Base-by-base conservation (phyloP, 768 basidiomycete genomes). In the Amanita exitialis region DNA sequence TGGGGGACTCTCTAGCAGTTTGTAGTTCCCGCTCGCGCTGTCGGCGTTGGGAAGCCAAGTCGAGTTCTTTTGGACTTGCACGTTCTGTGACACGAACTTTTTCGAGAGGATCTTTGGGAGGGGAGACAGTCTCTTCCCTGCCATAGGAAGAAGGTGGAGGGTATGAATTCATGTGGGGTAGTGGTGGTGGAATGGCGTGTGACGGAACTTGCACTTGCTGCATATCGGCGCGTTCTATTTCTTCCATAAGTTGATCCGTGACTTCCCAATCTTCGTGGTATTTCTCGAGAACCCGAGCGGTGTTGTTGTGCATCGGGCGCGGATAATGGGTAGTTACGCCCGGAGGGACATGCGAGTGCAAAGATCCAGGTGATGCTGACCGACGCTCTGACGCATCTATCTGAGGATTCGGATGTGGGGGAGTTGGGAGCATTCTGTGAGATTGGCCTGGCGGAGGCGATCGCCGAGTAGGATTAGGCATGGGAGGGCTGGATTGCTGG, bases 181-280 rank as follows among this genome's bases (percentile, higher is more conserved):
- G 21, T 9, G 28, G 61, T 42, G 69, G 57, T 35, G 61, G 60
- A 27, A 47, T 66, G n/a, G 65, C 66, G 56, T 75, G 73, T 35
- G 68, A 69, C 59, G 20, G 45, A 15, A 47, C 41, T 44, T 78
- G 76, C 8, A 74, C 64, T 59, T 80, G 80, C 50, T 81, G 78
- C 54, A 77, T 65, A 63, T 85, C 81, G n/a, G 79, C 80, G 38
- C 78, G 75, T 59, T 87, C 85, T 54, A 86, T 82, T 55, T 86
- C 82, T 28, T 79, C 80, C 64, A 86, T 68, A 25, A 86, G 70
- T 55, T 86, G 80, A 32, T 79, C 77, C 0, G 83, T 83, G 72
- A 86, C 76, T 45, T 82, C 75, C 74, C 79, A 84, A 36, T 72
- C 72, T 37, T 79, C 64, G 37, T 78, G 74, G 59, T 74, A 80